Percentiles rank a stretch among this genome's conserved stretches.
Conservation (phyloP, 2,329 filamentous ascomycete species). For the Ophiostoma sp. region DNA sequence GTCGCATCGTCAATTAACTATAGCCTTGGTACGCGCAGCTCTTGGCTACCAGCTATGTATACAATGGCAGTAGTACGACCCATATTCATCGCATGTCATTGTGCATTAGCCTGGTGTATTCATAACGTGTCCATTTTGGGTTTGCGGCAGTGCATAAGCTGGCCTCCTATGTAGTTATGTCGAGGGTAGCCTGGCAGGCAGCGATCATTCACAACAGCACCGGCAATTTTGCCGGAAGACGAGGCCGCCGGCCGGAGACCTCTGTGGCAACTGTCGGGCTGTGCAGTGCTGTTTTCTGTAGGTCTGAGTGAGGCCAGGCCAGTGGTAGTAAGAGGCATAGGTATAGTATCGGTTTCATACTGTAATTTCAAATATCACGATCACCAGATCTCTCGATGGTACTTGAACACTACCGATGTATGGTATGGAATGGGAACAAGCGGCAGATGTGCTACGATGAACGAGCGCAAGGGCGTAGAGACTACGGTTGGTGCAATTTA, state of each 20-base stretch:
- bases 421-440: neutral
- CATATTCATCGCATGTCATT: neutral
- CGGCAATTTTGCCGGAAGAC: neutral
- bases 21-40: conserved; percentile 1
- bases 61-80: neutral
- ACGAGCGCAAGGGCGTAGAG: no score
- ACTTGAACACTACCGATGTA: neutral
- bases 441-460: no score
- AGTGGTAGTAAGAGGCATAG: neutral
- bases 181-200: neutral
- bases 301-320: neutral
- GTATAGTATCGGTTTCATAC: neutral
- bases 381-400: neutral
- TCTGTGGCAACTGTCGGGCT: neutral
- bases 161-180: neutral
- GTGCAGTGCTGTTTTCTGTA: neutral
- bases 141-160: neutral
- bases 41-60: neutral
- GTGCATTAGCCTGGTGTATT: neutral
- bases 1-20: neutral
- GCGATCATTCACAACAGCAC: neutral
- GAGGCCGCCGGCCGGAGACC: neutral
- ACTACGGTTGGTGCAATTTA: no score
- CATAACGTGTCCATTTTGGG: neutral
- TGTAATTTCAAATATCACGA: neutral